Base-by-base conservation (phyloP, 2,329 filamentous ascomycete genomes). In the Hysterium pulicare region DNA sequence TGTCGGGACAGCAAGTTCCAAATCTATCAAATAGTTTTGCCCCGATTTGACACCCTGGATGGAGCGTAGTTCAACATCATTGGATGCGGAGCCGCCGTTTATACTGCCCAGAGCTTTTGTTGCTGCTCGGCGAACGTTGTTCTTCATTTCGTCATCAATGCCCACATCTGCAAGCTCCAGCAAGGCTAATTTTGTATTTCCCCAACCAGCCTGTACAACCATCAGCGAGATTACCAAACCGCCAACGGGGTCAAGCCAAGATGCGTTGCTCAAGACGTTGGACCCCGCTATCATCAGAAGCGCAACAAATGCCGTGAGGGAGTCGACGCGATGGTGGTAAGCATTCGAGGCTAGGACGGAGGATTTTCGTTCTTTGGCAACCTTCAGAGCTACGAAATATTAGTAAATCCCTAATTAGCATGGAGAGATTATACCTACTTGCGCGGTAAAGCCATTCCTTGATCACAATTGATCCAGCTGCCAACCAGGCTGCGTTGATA, bases 361-460 rank as follows among this genome's bases (percentile, higher is more conserved):
- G 10, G 91, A 97, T 64, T 95, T 95, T 66, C 91, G 87, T 69
- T 95, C 88, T 56, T 83, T 83, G 34, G 93, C 93, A 47, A 98
- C 82, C 73, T 96, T 97, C 84, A 97, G 94, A 39, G 89, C 88
- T 94, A 55, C 22, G 41, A 23, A 61, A 57, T 48, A 41, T n/a
- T 34, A 24, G 15, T 9, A 28, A 13, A 10, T 3, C 8, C 19
- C 20, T n/a, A 16, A 6, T 33, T 5, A 13, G 10, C 23, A 3
- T 17, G 5, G n/a, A 43, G 21, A n/a, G 15, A 16, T 38, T 4
- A 34, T n/a, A 8, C 65, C 45, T 82, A 93, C 91, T 98, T 50
- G 91, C 89, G 73, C 86, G 84, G 64, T 97, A 98, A 20, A 98
- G 74, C 88, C 90, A 98, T 69, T 98, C 93, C 71, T 98, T 98